These are phyloP conservation scores for Acacia confusa DNA, from an alignment of 306 rosid species.

Conservation along the genomic window DNA sequence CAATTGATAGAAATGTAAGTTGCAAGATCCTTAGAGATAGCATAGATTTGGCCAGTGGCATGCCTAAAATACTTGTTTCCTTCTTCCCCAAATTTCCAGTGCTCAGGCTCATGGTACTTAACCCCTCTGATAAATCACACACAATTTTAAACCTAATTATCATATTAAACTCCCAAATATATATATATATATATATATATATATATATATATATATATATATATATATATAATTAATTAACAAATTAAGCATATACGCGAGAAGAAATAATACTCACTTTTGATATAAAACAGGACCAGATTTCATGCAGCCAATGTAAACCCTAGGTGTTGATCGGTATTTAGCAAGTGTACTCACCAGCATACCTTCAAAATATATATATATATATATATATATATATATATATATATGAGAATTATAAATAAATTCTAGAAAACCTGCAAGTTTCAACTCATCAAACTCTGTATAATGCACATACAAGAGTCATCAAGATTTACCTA, in stretches of 20 bases:
- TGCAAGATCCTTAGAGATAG: slow-evolving; percentile 86
- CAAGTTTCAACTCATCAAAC: background rate
- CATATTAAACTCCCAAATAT: background rate
- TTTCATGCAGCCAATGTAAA: slow-evolving; percentile 94
- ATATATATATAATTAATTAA: background rate
- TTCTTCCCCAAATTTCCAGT: slow-evolving; percentile 93
- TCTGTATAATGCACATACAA: background rate
- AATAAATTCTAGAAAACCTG: background rate
- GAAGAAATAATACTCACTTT: slow-evolving; percentile 43
- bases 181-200: too few species aligned
- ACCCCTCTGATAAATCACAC: slow-evolving; percentile 50
- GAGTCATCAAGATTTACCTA: slow-evolving; percentile 40
- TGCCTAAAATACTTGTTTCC: slow-evolving; percentile 94
- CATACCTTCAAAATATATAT: slow-evolving; percentile 36
- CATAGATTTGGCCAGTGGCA: slow-evolving; percentile 96
- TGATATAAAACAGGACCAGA: slow-evolving; percentile 91
- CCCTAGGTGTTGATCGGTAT: slow-evolving; percentile 64
- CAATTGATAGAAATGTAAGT: slow-evolving; percentile 68
- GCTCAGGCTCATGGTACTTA: slow-evolving; percentile 87
- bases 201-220: too few species aligned
- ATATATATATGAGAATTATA: background rate
- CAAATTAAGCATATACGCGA: background rate
- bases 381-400: background rate
- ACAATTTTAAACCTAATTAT: background rate
- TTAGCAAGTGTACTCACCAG: slow-evolving; percentile 58